A percentile compares a stretch with the other conserved stretches of the same genome.
Evolutionary conservation across 2,329 filamentous ascomycete species (phyloP).

Genomic region (Neocucurbitaria cava): DNA sequence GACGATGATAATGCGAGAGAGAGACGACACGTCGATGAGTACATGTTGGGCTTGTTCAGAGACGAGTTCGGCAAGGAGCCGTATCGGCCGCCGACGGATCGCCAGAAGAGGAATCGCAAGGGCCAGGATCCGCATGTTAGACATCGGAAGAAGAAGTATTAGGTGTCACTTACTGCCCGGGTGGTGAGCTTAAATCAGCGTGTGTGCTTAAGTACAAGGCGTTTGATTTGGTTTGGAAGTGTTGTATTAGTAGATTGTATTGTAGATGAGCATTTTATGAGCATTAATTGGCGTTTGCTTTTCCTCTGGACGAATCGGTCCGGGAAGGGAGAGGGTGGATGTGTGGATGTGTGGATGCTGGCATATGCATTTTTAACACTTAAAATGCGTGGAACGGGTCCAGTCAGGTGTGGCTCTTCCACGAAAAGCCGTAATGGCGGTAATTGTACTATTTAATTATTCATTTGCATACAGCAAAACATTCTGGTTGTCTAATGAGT

Average conservation of each 20-base stretch:
- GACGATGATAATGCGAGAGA: conserved; percentile 23
- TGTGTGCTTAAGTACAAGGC: neutral
- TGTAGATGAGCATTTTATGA: neutral
- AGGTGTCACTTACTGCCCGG: too few relatives aligned
- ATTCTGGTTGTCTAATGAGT: too few relatives aligned
- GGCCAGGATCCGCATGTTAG: conserved; percentile 42
- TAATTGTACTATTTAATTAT: too few relatives aligned
- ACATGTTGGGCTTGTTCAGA: conserved; percentile 39
- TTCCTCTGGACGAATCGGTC: neutral
- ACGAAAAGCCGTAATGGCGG: too few relatives aligned
- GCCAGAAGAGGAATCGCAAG: conserved; percentile 40
- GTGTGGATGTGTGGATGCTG: too few relatives aligned
- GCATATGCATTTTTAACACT: neutral
- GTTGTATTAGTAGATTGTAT: neutral
- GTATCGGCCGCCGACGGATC: conserved; percentile 39
- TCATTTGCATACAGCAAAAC: too few relatives aligned
- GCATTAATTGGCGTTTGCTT: neutral
- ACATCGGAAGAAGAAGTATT: conserved; percentile 39
- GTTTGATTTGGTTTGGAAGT: neutral
- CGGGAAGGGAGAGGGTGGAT: neutral
- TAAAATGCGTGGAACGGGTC: too few relatives aligned
- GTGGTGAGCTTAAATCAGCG: too few relatives aligned
- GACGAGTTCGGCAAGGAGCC: conserved; percentile 45
- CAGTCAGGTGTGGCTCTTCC: too few relatives aligned
- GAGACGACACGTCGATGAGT: conserved; percentile 44